These are phyloP conservation scores for Synchytrium microbalum DNA, from an alignment of 371 early-diverging fungal genomes.

Conservation along the genomic window DNA sequence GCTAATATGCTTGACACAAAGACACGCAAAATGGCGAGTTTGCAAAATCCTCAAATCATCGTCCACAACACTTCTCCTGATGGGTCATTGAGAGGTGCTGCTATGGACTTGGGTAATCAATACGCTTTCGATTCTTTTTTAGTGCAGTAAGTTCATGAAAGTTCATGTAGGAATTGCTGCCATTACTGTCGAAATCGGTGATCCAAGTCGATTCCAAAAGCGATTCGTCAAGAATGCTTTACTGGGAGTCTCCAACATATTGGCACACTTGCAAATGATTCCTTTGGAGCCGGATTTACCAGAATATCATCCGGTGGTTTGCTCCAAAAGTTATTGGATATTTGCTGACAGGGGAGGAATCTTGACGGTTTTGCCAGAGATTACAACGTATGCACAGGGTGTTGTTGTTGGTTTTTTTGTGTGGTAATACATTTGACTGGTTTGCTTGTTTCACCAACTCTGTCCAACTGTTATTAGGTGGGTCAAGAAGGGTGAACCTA, in stretches of 20 bases:
- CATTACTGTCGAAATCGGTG: conserved; percentile 56
- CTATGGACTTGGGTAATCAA: conserved; percentile 54
- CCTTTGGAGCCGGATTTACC: conserved; percentile 32
- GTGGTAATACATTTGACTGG: neutral
- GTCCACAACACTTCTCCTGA: conserved; percentile 24
- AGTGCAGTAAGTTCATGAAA: too few relatives aligned
- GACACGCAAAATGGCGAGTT: conserved; percentile 58
- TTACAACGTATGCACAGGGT: conserved; percentile 58
- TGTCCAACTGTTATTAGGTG: conserved; percentile 23
- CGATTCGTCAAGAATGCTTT: conserved; percentile 58
- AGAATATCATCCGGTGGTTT: conserved; percentile 50
- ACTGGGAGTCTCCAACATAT: conserved; percentile 56
- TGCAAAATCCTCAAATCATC: conserved; percentile 69
- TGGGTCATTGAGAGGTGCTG: conserved; percentile 57
- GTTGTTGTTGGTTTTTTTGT: neutral
- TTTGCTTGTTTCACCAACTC: too few relatives aligned
- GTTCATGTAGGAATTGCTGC: conserved; percentile 16
- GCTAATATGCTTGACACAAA: conserved; percentile 64
- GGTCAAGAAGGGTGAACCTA: conserved; percentile 64
- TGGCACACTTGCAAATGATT: conserved; percentile 55
- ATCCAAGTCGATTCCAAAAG: conserved; percentile 68
- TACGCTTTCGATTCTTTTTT: too few relatives aligned
- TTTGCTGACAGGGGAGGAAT: conserved; percentile 53
- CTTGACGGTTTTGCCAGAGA: conserved; percentile 62
- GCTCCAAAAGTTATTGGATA: conserved; percentile 42